Evolutionary conservation across 2,329 filamentous ascomycete species (phyloP), one percentile per base, ranked within the genome.

Genomic region (Aspergillus bombycis): DNA sequence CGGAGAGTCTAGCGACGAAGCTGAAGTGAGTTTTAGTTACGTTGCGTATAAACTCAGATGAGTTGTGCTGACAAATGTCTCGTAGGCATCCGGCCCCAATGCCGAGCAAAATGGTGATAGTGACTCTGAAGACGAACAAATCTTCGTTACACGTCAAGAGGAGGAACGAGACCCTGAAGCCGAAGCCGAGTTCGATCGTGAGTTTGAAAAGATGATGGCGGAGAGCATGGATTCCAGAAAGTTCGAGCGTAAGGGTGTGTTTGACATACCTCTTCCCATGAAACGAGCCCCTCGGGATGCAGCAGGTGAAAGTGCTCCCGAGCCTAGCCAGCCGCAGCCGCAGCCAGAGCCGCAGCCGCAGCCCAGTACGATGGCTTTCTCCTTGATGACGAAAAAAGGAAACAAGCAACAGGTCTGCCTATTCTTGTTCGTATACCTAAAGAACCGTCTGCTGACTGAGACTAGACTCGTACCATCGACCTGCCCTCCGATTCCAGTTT

Each of bases 141-240:
- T 98, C 69, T 87, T 97, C 50, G 94, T 99, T 55, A 96, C 93
- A 52, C 89, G 94, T 64, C 90, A 94, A 73, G 92, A 97, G 76
- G 93, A 97, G 75, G 88, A 94, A 71, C 86, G 94, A 62, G 94
- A 99, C 69, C 94, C 94, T 0, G 94, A 97, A 79, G 93, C 91
- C 46, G 95, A 99, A 74, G 95, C 94, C 8, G 95, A 99, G 48
- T 99, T 99, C 75, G 96, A 99, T 75, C 92, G 94, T 71, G 95
- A 98, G 79, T 95, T 97, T 77, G 94, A 95, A 43, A 97, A 96
- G 79, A 91, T 99, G 88, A 98, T 99, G 94, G 88, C 94, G 57
- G 95, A 99, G 78, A 97, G 94, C 80, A 82, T 97, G 72, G 95
- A 99, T 70, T 96, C 94, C 5, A 89, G 95, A 71, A 97, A 97